These are phyloP conservation scores for Aspergillus caelatus DNA, from an alignment of 2,329 filamentous ascomycete species.

Conservation along the genomic window DNA sequence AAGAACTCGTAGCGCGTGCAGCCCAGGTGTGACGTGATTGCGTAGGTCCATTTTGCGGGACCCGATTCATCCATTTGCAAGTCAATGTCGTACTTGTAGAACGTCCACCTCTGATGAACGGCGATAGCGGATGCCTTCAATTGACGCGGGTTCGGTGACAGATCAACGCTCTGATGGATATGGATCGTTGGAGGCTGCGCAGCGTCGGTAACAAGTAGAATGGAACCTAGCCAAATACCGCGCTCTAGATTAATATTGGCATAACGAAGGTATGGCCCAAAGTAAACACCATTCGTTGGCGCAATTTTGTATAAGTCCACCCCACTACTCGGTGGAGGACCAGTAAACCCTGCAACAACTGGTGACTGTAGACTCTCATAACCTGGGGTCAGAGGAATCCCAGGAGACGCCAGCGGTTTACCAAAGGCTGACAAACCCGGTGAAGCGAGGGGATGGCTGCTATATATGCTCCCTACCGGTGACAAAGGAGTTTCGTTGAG, in stretches of 20 bases:
- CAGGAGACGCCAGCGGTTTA: slow-evolving; percentile 72
- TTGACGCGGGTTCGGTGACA: slow-evolving; percentile 91
- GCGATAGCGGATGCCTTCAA: slow-evolving; percentile 80
- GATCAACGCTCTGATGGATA: slow-evolving; percentile 83
- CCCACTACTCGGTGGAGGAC: slow-evolving; percentile 83
- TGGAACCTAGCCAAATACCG: slow-evolving; percentile 89
- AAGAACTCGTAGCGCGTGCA: slow-evolving; percentile 99
- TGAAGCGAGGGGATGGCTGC: slow-evolving; percentile 68
- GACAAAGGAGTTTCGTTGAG: slow-evolving; percentile 82
- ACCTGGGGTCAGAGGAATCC: slow-evolving; percentile 78
- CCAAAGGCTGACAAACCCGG: slow-evolving; percentile 62
- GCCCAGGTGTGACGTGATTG: slow-evolving; percentile 92
- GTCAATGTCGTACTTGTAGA: slow-evolving; percentile 92
- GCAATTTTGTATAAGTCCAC: slow-evolving; percentile 93
- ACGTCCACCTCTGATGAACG: slow-evolving; percentile 90
- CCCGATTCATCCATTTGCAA: slow-evolving; percentile 81
- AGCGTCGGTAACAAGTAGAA: slow-evolving; percentile 87
- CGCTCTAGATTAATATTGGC: slow-evolving; percentile 96
- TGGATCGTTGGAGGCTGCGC: slow-evolving; percentile 95
- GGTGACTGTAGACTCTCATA: slow-evolving; percentile 84
- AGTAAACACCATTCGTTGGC: slow-evolving; percentile 96
- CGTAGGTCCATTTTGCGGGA: slow-evolving; percentile 92
- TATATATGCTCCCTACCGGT: slow-evolving; percentile 75
- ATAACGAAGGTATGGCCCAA: slow-evolving; percentile 93
- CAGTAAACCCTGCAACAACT: slow-evolving; percentile 77